A percentile compares a stretch with the other conserved stretches of the same genome.
Evolutionary conservation across 1,284 basidiomycete genomes (phyloP).

Genomic region (Gomphus sp.): DNA sequence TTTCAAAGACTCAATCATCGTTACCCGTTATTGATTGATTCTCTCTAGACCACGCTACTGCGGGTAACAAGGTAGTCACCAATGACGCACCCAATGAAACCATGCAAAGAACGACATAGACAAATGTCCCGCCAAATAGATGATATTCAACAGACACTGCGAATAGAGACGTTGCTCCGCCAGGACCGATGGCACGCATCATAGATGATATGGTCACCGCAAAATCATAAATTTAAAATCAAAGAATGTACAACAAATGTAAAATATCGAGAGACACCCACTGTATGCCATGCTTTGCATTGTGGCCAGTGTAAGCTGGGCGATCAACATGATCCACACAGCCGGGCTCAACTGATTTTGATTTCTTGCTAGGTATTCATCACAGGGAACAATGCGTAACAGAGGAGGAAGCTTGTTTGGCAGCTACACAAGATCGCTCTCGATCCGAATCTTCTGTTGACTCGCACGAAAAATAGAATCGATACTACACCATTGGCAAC

Average conservation of each 20-base stretch:
- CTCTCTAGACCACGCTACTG: no score
- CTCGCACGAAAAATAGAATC: no score
- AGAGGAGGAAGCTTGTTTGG: no score
- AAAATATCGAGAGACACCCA: not conserved
- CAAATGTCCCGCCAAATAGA: not conserved
- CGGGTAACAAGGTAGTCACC: no score
- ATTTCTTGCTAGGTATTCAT: slow-evolving; percentile 34
- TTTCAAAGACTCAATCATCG: no score
- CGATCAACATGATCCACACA: not conserved
- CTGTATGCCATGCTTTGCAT: not conserved
- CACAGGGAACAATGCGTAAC: slow-evolving; percentile 20
- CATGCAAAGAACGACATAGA: no score
- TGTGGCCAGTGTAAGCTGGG: not conserved
- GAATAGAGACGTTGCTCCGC: slow-evolving; percentile 26
- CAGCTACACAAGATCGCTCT: no score
- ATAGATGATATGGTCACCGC: slow-evolving; percentile 38
- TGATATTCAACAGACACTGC: slow-evolving; percentile 25
- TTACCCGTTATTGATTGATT: no score
- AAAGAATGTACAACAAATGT: not conserved
- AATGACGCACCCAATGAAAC: no score
- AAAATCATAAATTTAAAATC: not conserved
- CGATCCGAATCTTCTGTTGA: no score
- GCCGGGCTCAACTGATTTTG: not conserved
- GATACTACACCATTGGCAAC: no score
- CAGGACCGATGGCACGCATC: slow-evolving; percentile 40